These are phyloP conservation scores for Diaporthe helianthi DNA, from an alignment of 2,329 filamentous ascomycete species.

Conservation along the genomic window DNA sequence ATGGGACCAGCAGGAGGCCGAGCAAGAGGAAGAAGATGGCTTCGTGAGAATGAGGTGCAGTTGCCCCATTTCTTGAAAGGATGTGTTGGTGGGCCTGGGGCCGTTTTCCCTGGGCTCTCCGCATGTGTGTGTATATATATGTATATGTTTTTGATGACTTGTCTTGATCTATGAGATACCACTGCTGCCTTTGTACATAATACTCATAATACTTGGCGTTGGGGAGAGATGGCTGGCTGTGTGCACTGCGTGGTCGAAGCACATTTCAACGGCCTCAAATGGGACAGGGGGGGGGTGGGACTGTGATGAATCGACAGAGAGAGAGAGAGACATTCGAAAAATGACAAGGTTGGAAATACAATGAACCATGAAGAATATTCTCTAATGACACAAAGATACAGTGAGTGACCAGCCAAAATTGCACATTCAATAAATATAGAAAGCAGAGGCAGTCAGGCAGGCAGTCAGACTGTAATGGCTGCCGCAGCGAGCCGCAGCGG, in stretches of 20 bases:
- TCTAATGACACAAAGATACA: background rate
- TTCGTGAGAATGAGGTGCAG: background rate
- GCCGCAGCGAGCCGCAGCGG: background rate
- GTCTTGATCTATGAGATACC: constrained; percentile 15
- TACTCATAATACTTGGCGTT: background rate
- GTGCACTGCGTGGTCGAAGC: too few relatives aligned
- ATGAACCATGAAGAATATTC: background rate
- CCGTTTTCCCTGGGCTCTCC: background rate
- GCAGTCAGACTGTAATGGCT: too few relatives aligned
- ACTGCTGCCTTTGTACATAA: constrained; percentile 20
- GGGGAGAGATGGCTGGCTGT: background rate
- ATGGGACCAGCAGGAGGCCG: constrained; percentile 46
- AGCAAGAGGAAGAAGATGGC: constrained; percentile 56
- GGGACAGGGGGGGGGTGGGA: too few relatives aligned
- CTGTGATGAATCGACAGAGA: background rate
- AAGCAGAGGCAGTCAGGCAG: background rate
- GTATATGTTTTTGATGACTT: constrained; percentile 3
- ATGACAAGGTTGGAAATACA: background rate
- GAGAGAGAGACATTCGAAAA: too few relatives aligned
- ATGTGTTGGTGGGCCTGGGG: background rate
- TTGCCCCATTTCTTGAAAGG: too few relatives aligned
- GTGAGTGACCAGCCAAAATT: background rate
- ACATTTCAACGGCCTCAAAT: background rate
- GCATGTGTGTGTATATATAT: background rate
- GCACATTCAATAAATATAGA: background rate